phyloP scores from a whole-genome alignment of 176 grass and related monocot species.

The Saccharum spontaneum region DNA sequence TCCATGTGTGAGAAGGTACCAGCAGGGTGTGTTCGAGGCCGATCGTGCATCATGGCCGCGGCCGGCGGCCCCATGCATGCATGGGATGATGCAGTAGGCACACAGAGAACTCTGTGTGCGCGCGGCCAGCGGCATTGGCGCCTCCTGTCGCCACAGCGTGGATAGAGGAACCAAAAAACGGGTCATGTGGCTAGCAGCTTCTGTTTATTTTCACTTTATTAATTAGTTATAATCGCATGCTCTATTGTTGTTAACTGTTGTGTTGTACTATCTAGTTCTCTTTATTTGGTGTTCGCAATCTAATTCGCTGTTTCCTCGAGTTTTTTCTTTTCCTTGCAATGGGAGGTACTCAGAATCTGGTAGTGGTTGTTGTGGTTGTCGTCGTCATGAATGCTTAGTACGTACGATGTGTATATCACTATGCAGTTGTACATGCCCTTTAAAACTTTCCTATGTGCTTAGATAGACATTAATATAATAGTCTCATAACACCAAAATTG shows the following conservation, averaged over 20 bases:
- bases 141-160: background rate
- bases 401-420: too few species aligned
- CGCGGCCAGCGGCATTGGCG: background rate
- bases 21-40: background rate
- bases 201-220: constrained; percentile 14
- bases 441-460: too few species aligned
- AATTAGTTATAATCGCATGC: background rate
- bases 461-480: too few species aligned
- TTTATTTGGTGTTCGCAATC: too few species aligned
- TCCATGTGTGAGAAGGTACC: background rate
- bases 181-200: constrained; percentile 71
- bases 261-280: background rate
- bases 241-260: background rate
- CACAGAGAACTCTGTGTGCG: background rate
- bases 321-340: background rate
- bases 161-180: constrained; percentile 34
- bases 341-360: too few species aligned
- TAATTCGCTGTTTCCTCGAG: background rate
- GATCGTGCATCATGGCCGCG: background rate
- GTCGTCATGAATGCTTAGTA: background rate
- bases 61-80: background rate
- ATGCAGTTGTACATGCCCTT: too few species aligned
- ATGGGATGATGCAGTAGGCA: background rate
- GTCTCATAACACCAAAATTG: too few species aligned
- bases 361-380: background rate